Evolutionary conservation across 345 rosid species (phyloP).

Genomic region (Ailanthus altissimus): DNA sequence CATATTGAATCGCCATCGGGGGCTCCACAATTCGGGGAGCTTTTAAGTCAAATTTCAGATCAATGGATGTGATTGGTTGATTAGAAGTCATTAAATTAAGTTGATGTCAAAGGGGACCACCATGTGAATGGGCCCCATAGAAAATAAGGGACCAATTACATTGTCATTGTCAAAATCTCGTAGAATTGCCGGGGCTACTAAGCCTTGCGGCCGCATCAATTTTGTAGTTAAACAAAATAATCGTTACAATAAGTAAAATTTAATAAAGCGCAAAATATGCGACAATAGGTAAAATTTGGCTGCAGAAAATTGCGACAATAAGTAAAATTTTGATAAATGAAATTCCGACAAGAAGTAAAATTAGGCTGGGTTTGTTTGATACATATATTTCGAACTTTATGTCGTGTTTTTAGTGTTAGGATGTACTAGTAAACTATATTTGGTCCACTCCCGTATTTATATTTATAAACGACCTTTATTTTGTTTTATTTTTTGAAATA

Average conservation of each 20-base stretch:
- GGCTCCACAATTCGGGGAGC: conserved; percentile 12
- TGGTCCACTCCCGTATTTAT: no score
- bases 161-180: no score
- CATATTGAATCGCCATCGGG: conserved; percentile 14
- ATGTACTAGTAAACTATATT: not conserved
- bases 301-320: not conserved
- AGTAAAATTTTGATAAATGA: conserved; percentile 5
- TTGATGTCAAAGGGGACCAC: not conserved
- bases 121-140: not conserved
- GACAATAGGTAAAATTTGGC: conserved; percentile 4
- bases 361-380: not conserved
- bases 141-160: not conserved
- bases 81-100: not conserved
- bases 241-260: conserved; percentile 9
- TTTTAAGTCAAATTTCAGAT: conserved; percentile 16
- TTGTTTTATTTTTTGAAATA: no score
- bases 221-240: conserved; percentile 6
- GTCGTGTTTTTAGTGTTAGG: not conserved
- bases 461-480: no score
- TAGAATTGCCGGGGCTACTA: no score
- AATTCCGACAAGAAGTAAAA: not conserved
- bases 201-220: conserved; percentile 5
- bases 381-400: not conserved
- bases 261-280: not conserved
- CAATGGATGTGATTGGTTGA: conserved; percentile 3